Percentiles rank a stretch among this genome's conserved stretches.
phyloP scores from a whole-genome alignment of 208 protist species.

The Wallacemonas collosoma region DNA sequence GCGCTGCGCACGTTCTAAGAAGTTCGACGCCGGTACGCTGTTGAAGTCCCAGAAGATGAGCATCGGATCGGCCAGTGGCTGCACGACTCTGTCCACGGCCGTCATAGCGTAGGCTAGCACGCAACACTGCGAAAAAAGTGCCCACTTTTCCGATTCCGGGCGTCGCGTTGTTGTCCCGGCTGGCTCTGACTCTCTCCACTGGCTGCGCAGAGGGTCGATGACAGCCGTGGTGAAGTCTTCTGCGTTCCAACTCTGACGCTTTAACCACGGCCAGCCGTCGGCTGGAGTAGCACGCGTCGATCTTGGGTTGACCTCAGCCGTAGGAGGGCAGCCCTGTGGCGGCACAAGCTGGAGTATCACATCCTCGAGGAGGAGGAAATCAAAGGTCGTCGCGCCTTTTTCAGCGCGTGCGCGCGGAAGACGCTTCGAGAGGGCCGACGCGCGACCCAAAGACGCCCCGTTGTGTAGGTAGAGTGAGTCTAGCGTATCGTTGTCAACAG shows the following conservation, averaged over 20 bases:
- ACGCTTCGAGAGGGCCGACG: not conserved
- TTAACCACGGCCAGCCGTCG: slow-evolving; percentile 6
- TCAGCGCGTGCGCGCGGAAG: not conserved
- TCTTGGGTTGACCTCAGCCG: not conserved
- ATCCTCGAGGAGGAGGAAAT: slow-evolving; percentile 1
- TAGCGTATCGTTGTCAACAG: not conserved
- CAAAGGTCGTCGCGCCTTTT: not conserved
- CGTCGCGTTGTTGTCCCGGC: slow-evolving; percentile 9
- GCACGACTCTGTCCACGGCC: slow-evolving; percentile 44
- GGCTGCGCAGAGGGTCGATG: not conserved
- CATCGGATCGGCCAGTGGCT: slow-evolving; percentile 42
- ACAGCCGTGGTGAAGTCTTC: slow-evolving; percentile 1
- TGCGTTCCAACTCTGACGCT: not conserved
- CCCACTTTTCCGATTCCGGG: slow-evolving; percentile 3
- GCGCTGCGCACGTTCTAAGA: slow-evolving; percentile 34
- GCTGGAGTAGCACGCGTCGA: not conserved
- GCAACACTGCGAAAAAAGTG: slow-evolving; percentile 28
- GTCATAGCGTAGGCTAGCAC: slow-evolving; percentile 36
- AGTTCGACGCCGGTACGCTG: slow-evolving; percentile 51
- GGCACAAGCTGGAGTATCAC: not conserved
- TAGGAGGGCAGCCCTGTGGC: not conserved
- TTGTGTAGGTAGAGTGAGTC: not conserved
- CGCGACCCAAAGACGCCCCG: not conserved
- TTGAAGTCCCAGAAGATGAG: slow-evolving; percentile 59
- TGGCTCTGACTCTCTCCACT: slow-evolving; percentile 8